Conservation (phyloP, 805 yeast genomes). For the Zygosaccharomyces bisporus region DNA sequence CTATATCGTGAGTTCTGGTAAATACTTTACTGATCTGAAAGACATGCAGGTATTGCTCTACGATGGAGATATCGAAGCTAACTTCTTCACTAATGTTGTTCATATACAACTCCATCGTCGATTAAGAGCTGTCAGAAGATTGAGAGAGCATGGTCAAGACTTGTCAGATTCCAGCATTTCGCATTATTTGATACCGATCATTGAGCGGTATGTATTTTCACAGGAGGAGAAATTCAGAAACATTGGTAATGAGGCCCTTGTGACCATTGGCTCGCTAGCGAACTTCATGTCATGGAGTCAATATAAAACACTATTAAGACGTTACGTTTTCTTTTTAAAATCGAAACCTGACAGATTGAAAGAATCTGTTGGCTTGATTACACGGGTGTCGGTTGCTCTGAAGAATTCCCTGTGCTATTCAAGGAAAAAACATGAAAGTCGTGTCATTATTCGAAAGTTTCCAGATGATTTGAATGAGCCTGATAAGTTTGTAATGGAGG, state of each 20-base stretch:
- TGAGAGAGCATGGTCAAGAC: constrained; percentile 46
- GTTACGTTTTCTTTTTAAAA: constrained; percentile 55
- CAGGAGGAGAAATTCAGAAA: constrained; percentile 56
- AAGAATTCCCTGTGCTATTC: constrained; percentile 33
- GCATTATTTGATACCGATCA: constrained; percentile 77
- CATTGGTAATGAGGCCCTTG: constrained; percentile 61
- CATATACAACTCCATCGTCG: constrained; percentile 87
- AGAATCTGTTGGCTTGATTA: constrained; percentile 55
- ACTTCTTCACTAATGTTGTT: constrained; percentile 69
- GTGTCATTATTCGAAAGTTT: constrained; percentile 32
- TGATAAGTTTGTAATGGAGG: constrained; percentile 49
- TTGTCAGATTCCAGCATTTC: constrained; percentile 60
- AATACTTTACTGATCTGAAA: constrained; percentile 46
- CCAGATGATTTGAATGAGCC: constrained; percentile 38
- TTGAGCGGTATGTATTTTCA: constrained; percentile 72
- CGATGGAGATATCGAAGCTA: constrained; percentile 75
- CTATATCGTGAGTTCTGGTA: constrained; percentile 51
- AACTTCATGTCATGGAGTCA: constrained; percentile 71
- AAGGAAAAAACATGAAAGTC: constrained; percentile 22
- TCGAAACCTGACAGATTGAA: constrained; percentile 49
- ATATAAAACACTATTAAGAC: constrained; percentile 65
- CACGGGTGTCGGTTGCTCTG: constrained; percentile 51
- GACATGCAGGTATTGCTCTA: constrained; percentile 64
- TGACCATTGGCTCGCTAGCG: constrained; percentile 56
- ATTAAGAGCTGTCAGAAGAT: constrained; percentile 71